phyloP scores from a whole-genome alignment of 106 monocot genomes.

The Cymbidium sinense region DNA sequence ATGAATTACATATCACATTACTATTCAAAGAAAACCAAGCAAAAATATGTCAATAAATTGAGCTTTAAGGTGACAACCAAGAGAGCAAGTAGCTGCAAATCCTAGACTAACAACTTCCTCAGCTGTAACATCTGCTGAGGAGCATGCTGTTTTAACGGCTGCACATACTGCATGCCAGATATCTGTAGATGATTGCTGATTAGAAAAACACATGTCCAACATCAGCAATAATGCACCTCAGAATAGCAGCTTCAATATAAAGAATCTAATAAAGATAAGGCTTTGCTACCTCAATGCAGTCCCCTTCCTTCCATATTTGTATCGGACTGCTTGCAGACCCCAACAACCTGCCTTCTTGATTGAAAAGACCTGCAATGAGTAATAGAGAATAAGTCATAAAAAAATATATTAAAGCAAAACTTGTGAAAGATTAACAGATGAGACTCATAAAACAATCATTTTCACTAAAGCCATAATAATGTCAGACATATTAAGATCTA shows the following conservation, averaged over 20 bases:
- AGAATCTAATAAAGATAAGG: neutral
- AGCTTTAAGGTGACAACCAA: constrained; percentile 44
- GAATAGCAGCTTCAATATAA: neutral
- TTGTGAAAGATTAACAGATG: neutral
- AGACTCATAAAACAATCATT: neutral
- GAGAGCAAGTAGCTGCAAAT: constrained; percentile 95
- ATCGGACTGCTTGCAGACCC: constrained; percentile 84
- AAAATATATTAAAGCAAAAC: neutral
- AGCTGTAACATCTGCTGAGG: constrained; percentile 34
- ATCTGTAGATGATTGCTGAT: constrained; percentile 97
- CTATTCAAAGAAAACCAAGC: neutral
- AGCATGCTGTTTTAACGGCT: constrained; percentile 77
- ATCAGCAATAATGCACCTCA: neutral
- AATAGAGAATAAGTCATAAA: neutral
- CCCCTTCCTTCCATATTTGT: constrained; percentile 91
- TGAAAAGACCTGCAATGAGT: constrained; percentile 59
- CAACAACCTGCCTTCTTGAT: constrained; percentile 61
- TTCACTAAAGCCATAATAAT: neutral
- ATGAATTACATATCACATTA: neutral
- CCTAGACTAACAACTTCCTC: constrained; percentile 74
- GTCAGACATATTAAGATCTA: neutral
- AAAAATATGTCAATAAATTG: neutral
- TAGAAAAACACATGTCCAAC: constrained; percentile 10
- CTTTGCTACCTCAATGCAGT: constrained; percentile 71
- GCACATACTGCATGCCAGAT: constrained; percentile 95